phyloP scores from a whole-genome alignment of 2,329 filamentous ascomycete species.

The Zymoseptoria ardabiliae region DNA sequence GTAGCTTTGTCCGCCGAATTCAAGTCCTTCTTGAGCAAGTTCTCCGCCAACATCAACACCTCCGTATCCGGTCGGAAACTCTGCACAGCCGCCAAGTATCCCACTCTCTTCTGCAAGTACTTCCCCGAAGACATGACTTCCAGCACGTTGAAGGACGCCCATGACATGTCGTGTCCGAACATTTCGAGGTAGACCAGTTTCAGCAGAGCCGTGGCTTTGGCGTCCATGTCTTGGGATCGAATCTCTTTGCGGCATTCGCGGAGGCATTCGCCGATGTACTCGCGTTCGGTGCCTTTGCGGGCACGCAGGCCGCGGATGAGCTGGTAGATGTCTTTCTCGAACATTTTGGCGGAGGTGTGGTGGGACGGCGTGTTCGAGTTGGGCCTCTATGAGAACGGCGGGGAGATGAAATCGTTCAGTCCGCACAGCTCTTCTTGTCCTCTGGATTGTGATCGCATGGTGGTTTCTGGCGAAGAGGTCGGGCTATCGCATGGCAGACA shows the following conservation, averaged over 20 bases:
- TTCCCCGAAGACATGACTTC: slow-evolving; percentile 98
- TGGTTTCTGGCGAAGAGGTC: neutral
- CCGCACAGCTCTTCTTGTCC: neutral
- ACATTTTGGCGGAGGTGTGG: slow-evolving; percentile 51
- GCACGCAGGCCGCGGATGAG: slow-evolving; percentile 93
- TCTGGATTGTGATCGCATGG: neutral
- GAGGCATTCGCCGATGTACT: slow-evolving; percentile 87
- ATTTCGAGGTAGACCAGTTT: slow-evolving; percentile 98
- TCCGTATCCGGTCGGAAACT: slow-evolving; percentile 94
- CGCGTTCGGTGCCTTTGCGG: slow-evolving; percentile 89
- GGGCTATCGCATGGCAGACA: neutral
- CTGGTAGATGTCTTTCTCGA: slow-evolving; percentile 98
- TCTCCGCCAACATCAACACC: slow-evolving; percentile 94
- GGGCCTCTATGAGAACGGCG: neutral
- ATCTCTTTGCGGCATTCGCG: slow-evolving; percentile 95
- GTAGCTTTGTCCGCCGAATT: slow-evolving; percentile 63
- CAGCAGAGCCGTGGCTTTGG: slow-evolving; percentile 90
- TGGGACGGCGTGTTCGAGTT: neutral
- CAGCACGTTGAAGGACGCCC: slow-evolving; percentile 95
- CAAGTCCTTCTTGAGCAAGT: slow-evolving; percentile 92
- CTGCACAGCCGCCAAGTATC: slow-evolving; percentile 90
- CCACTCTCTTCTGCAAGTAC: slow-evolving; percentile 89
- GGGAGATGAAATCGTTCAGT: neutral
- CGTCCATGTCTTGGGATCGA: slow-evolving; percentile 88
- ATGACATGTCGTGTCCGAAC: slow-evolving; percentile 99